Evolutionary conservation across 139 green algal species (phyloP).

Genomic region (Chlamydomonas incerta): DNA sequence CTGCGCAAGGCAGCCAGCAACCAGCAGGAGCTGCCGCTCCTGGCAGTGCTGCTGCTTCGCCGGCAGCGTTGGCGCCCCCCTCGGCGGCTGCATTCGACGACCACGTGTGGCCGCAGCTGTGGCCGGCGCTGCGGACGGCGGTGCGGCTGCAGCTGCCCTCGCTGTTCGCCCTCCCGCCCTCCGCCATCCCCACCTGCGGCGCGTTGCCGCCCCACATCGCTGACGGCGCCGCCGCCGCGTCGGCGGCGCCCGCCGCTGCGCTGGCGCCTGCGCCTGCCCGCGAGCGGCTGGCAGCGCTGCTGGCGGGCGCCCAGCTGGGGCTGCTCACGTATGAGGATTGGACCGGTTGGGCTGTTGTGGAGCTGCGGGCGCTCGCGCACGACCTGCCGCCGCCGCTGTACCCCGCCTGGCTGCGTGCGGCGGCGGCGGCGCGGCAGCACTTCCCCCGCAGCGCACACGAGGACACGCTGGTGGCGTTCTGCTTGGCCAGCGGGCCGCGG

Average conservation of each 20-base stretch:
- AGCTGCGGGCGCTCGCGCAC: background rate
- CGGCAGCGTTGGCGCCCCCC: too few relatives aligned
- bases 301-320: background rate
- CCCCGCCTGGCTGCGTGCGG: background rate
- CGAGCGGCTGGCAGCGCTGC: slow-evolving; percentile 19
- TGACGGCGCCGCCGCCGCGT: background rate
- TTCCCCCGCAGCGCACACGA: background rate
- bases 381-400: slow-evolving; percentile 9
- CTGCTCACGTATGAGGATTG: background rate
- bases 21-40: too few relatives aligned
- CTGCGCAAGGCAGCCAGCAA: too few relatives aligned
- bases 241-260: too few relatives aligned
- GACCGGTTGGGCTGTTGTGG: background rate
- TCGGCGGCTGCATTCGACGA: background rate
- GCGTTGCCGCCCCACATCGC: background rate
- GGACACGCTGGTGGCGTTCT: slow-evolving; percentile 20
- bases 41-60: too few relatives aligned
- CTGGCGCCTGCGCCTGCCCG: background rate
- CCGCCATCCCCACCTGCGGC: background rate
- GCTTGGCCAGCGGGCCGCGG: background rate
- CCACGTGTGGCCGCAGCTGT: background rate
- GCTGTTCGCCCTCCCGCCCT: background rate
- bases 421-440: background rate
- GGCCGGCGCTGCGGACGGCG: slow-evolving; percentile 1
- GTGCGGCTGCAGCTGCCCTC: background rate